phyloP scores from a whole-genome alignment of 257 asterid species.

The Primulina eburnea region DNA sequence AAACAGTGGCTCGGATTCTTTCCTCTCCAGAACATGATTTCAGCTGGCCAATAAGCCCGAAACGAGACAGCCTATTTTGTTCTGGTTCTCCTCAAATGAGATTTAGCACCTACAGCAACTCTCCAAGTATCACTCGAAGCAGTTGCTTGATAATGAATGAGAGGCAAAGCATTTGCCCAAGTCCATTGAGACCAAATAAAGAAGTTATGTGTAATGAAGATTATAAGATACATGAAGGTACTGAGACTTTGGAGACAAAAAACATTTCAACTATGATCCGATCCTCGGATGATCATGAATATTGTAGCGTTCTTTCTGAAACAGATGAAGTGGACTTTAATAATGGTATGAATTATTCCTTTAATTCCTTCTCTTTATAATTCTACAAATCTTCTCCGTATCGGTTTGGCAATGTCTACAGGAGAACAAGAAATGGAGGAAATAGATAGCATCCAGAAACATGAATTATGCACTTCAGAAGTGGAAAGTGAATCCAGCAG shows the following conservation, averaged over 20 bases:
- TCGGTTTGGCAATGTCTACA: constrained; percentile 26
- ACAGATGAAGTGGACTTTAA: constrained; percentile 15
- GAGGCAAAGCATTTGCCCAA: constrained; percentile 16
- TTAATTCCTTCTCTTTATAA: constrained; percentile 3
- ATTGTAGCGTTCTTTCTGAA: constrained; percentile 6
- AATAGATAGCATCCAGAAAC: constrained; percentile 15
- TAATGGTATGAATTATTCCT: constrained; percentile 33
- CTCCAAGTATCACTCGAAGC: constrained; percentile 15
- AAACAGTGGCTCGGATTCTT: constrained; percentile 55
- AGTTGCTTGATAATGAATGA: constrained; percentile 23
- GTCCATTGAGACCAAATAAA: constrained; percentile 28
- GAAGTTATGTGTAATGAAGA: constrained; percentile 24
- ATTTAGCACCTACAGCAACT: constrained; percentile 25
- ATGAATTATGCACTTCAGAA: constrained; percentile 20
- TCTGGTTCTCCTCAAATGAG: constrained; percentile 36
- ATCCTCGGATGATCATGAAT: constrained; percentile 20
- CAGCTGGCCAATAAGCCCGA: constrained; percentile 40
- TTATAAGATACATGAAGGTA: constrained; percentile 7
- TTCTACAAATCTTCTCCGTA: constrained; percentile 12
- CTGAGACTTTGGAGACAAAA: constrained; percentile 17
- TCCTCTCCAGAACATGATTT: constrained; percentile 52
- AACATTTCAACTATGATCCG: constrained; percentile 12
- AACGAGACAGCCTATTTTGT: constrained; percentile 25
- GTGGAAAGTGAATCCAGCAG: constrained; percentile 21
- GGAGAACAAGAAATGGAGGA: constrained; percentile 31